Conservation (phyloP, 2,329 filamentous ascomycete species). For the Anisogramma anomala region DNA sequence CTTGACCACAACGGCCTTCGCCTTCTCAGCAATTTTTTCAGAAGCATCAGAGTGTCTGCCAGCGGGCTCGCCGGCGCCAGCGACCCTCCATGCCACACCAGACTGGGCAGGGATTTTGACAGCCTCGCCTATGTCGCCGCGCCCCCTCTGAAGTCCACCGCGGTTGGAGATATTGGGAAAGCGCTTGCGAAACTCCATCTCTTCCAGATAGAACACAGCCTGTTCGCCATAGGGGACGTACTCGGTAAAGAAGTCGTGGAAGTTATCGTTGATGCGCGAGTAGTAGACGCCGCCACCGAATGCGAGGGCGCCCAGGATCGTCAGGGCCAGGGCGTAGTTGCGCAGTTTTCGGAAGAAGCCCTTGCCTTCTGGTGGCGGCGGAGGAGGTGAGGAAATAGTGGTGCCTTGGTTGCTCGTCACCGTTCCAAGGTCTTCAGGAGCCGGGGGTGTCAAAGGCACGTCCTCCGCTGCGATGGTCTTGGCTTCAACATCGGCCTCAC, state of each 20-base stretch:
- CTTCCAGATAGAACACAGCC: conserved; percentile 88
- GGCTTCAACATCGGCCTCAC: conserved; percentile 27
- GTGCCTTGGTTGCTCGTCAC: conserved; percentile 10
- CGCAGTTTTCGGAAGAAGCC: conserved; percentile 60
- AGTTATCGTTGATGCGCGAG: conserved; percentile 88
- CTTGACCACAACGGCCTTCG: conserved; percentile 21
- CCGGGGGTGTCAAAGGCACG: conserved; percentile 30
- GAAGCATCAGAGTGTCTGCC: conserved; percentile 53
- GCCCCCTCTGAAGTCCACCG: conserved; percentile 36
- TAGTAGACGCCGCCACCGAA: conserved; percentile 89
- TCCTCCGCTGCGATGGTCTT: conserved; percentile 27
- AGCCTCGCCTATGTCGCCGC: conserved; percentile 50
- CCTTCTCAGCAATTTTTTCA: conserved; percentile 23
- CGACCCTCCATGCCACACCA: conserved; percentile 70
- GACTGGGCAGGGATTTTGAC: conserved; percentile 78
- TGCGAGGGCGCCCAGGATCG: conserved; percentile 63
- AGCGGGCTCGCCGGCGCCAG: conserved; percentile 45
- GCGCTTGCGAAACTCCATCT: conserved; percentile 80
- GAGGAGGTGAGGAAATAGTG: conserved; percentile 27
- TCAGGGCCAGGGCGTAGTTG: conserved; percentile 63
- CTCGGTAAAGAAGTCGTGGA: conserved; percentile 97
- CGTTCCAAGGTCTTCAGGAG: conserved; percentile 20
- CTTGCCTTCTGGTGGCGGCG: conserved; percentile 36
- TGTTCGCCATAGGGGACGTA: conserved; percentile 93
- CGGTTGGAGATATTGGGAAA: conserved; percentile 46